Base-by-base conservation (phyloP, 1,284 basidiomycete species). In the Irpex sp. region DNA sequence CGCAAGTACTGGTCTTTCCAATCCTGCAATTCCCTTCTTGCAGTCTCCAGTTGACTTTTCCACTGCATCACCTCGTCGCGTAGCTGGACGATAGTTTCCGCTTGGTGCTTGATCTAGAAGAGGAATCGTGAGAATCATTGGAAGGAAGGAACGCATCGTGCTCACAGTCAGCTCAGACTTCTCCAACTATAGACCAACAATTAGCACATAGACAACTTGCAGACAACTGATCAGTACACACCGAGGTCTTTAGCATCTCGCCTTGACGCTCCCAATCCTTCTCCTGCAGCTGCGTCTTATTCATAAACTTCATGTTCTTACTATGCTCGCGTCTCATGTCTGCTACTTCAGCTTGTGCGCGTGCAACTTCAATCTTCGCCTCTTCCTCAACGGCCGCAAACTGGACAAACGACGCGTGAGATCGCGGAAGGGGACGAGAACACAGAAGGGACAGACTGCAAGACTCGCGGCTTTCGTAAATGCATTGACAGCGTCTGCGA, bases 1-100 rank as follows among this genome's bases (percentile, higher is more conserved):
- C 85, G 82, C 54, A 85, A 74, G 68, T 87, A 90, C 66, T 89
- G 88, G 31, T 89, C 87, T 70, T 89, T 89, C 88, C 88, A 90
- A 67, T 86, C 85, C 13, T 75, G 69, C 1, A 78, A 74, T 67
- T 83, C 82, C 47, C 76, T 75, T 58, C 81, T 74, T 2, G 81
- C 80, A 0, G 78, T 74, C 60, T 83, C 82, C n/a, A 87, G 83
- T 66, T 89, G 89, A 48, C 85, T 82, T 73, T 88, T 89, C 87
- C 87, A 89, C 62, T 88, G 87, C 2, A 76, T 78, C 0, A 82
- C 76, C 71, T 91, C 88, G 55, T 84, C 80, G n/a, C 83, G 81
- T 49, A 90, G 76, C 64, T 86, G 85, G 1, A 77, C 66, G 62
- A 88, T 85, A 0, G 82, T 84, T 61, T 89, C 87, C 13, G 80